Base-by-base conservation (phyloP, 768 basidiomycete genomes). In the Mycena latifolia region DNA sequence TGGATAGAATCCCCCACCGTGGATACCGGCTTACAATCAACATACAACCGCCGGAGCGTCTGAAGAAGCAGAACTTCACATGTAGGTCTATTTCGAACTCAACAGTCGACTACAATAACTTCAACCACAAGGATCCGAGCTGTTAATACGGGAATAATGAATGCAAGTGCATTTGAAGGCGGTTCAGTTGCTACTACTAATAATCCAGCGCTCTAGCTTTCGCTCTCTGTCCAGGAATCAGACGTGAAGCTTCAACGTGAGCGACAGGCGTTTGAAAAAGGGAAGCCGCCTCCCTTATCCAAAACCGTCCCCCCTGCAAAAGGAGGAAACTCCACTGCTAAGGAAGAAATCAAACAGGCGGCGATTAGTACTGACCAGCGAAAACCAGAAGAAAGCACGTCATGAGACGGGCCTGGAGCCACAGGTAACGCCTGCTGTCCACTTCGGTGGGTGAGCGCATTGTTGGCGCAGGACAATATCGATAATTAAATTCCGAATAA, bases 61-160 rank as follows among this genome's bases (percentile, higher is more conserved):
- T n/a, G 88, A 92, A 31, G 77, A 86, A 41, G 86, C 91, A 28
- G 89, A 94, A 74, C 78, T 93, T 20, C 89, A 92, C 70, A 84
- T 94, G 68, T 69, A 12, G 22, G 55, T 58, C 33, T 27, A 15
- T 41, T 24, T 45, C 4, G 5, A 9, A 24, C 18, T 22, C 22
- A 47, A 24, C 2, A 6, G 5, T 35, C 22, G 15, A 5, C 22
- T 2, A 8, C 29, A 22, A 29, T 27, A 25, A 45, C 39, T 43
- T 27, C 8, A 24, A 11, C 8, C 7, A 6, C 24, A 22, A 69
- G 68, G 80, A 78, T 95, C 57, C 85, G 93, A 25, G 90, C 90
- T 15, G 92, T 95, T 9, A 92, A 94, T 70, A 95, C 93, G 1
- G 93, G 93, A 4, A 86, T 95, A 47, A 86, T 95, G 55, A 93